Percentiles rank a stretch among this genome's conserved stretches.
These are phyloP conservation scores for Polysphondylium violaceum DNA, from an alignment of 78 protist species.

Conservation along the genomic window DNA sequence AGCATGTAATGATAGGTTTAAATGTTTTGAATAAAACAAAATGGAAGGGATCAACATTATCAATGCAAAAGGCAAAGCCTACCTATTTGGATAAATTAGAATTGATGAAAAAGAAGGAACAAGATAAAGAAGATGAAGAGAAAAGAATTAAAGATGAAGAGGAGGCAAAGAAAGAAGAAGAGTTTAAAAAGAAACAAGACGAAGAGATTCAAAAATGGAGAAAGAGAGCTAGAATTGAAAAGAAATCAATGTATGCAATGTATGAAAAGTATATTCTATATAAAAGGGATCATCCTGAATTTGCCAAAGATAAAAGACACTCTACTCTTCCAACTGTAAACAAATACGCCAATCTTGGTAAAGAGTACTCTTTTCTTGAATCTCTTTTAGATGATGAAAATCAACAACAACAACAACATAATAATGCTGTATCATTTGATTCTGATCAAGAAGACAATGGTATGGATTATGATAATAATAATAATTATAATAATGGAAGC, in stretches of 20 bases:
- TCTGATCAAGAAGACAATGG: background rate
- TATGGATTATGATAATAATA: background rate
- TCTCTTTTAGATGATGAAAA: slow-evolving; percentile 8
- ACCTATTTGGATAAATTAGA: slow-evolving; percentile 26
- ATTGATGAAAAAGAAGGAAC: background rate
- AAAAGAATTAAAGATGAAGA: slow-evolving; percentile 10
- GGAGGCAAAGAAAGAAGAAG: background rate
- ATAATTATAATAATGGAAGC: background rate
- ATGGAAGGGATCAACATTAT: slow-evolving; percentile 59
- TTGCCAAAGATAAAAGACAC: background rate
- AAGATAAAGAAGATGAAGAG: slow-evolving; percentile 2
- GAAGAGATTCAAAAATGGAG: slow-evolving; percentile 16
- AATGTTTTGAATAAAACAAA: slow-evolving; percentile 42
- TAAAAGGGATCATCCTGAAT: slow-evolving; percentile 14
- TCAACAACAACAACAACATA: background rate
- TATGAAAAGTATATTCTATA: slow-evolving; percentile 27
- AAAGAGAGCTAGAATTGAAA: slow-evolving; percentile 51
- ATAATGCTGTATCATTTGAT: slow-evolving; percentile 20
- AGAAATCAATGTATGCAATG: slow-evolving; percentile 47
- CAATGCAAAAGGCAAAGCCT: slow-evolving; percentile 37
- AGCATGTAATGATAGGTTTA: background rate
- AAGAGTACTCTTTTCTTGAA: slow-evolving; percentile 13
- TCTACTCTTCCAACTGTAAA: background rate
- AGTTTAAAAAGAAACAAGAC: slow-evolving; percentile 14
- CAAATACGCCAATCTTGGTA: background rate